Evolutionary conservation across 148 eudicot genomes (phyloP).

Genomic region (Oxyria digyna): DNA sequence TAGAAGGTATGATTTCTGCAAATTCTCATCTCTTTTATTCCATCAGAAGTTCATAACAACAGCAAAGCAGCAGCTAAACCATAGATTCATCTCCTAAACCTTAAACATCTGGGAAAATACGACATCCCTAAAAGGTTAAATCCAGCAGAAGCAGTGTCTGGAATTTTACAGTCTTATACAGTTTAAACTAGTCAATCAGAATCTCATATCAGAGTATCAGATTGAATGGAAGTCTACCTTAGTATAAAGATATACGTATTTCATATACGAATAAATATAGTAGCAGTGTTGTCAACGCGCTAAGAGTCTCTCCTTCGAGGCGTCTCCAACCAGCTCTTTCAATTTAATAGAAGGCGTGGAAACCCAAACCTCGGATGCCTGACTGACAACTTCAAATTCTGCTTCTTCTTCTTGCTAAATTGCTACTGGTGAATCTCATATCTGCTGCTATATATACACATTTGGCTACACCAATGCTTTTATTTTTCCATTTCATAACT

Average conservation of each 20-base stretch:
- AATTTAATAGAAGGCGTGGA: constrained; percentile 6
- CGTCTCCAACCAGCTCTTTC: constrained; percentile 4
- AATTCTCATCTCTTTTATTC: background rate
- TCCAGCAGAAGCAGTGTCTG: background rate
- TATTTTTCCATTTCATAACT: constrained; percentile 30
- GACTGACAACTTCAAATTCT: background rate
- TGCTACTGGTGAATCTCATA: constrained; percentile 4
- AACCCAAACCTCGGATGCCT: constrained; percentile 7
- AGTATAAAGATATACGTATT: constrained; percentile 5
- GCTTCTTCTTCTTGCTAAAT: constrained; percentile 1
- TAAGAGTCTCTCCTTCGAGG: background rate
- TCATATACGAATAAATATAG: background rate
- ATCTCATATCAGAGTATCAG: constrained; percentile 5
- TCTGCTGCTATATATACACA: constrained; percentile 11
- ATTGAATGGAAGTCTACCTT: constrained; percentile 6
- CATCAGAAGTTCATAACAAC: background rate
- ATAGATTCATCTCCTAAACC: background rate
- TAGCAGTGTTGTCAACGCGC: constrained; percentile 4
- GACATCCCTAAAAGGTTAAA: constrained; percentile 1
- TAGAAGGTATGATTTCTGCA: too few species aligned
- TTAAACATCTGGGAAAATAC: too few species aligned
- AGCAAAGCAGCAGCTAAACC: background rate
- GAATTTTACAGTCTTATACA: background rate
- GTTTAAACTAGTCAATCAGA: constrained; percentile 4
- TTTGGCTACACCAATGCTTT: constrained; percentile 1